phyloP scores from a whole-genome alignment of 2,329 filamentous ascomycete species.

The Penicillium sp. region DNA sequence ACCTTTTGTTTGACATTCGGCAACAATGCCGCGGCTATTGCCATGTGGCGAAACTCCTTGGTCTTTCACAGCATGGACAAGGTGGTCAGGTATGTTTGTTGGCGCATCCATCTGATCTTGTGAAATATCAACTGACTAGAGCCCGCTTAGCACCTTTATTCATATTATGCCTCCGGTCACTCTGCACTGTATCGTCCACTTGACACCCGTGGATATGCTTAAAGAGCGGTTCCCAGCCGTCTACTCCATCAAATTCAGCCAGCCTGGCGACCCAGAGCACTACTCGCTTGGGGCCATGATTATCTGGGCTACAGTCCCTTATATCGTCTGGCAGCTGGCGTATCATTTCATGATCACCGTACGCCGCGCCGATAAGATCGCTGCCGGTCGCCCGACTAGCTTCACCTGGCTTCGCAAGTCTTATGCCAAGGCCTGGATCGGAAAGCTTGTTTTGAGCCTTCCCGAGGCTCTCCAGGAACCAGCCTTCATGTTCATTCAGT shows the following conservation, averaged over 20 bases:
- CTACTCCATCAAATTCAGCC: constrained; percentile 73
- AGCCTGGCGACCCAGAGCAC: constrained; percentile 73
- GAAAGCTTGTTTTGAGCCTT: constrained; percentile 78
- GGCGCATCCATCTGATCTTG: not conserved
- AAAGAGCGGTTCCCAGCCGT: constrained; percentile 78
- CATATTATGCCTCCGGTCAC: constrained; percentile 98
- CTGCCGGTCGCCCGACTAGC: constrained; percentile 89
- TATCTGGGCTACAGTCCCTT: constrained; percentile 90
- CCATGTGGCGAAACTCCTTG: constrained; percentile 98
- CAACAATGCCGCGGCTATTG: constrained; percentile 96
- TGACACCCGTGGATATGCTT: constrained; percentile 70
- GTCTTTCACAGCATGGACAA: constrained; percentile 99
- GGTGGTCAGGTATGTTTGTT: constrained; percentile 72
- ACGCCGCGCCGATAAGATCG: constrained; percentile 92
- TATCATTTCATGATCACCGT: constrained; percentile 98
- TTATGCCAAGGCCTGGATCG: constrained; percentile 88
- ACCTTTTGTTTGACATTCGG: constrained; percentile 92
- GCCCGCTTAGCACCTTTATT: constrained; percentile 75
- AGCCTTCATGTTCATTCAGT: constrained; percentile 96
- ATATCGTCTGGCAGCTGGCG: constrained; percentile 85
- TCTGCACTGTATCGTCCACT: constrained; percentile 88
- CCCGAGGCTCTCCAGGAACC: constrained; percentile 78
- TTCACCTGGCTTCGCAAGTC: constrained; percentile 96
- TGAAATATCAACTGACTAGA: not conserved
- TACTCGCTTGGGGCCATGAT: constrained; percentile 86